Percentiles rank a stretch among this genome's conserved stretches.
Evolutionary conservation across 169 alveolate species (phyloP).

Genomic region (Eimeria maxima): DNA sequence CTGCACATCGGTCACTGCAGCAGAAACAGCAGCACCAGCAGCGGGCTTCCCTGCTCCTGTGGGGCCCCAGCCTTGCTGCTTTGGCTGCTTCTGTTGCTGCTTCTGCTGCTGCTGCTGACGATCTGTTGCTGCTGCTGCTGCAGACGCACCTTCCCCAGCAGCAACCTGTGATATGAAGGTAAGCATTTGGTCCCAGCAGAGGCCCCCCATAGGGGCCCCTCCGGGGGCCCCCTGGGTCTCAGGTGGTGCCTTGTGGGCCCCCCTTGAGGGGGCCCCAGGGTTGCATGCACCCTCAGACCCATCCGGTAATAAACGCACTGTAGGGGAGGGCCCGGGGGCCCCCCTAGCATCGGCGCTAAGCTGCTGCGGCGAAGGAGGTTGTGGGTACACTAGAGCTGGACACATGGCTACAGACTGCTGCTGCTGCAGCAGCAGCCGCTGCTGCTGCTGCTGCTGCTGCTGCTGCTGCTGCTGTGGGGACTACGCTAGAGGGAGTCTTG

Average conservation of each 20-base stretch:
- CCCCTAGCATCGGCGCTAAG: not conserved
- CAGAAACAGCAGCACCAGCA: slow-evolving; percentile 23
- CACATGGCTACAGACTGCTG: not conserved
- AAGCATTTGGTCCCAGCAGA: slow-evolving; percentile 48
- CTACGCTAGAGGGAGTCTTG: not conserved
- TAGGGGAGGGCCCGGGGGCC: too few species aligned
- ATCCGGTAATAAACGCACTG: too few species aligned
- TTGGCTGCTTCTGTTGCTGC: slow-evolving; percentile 24
- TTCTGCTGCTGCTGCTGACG: slow-evolving; percentile 16
- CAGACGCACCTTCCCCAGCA: not conserved
- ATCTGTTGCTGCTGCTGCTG: slow-evolving; percentile 17
- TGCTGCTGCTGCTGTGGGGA: not conserved
- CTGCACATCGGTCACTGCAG: not conserved
- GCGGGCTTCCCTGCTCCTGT: not conserved
- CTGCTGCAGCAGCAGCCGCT: not conserved
- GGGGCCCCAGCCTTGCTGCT: slow-evolving; percentile 9
- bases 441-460: slow-evolving; percentile 64
- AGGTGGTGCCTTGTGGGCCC: not conserved
- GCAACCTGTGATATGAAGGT: slow-evolving; percentile 43
- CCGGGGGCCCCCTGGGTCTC: not conserved
- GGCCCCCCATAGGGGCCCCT: slow-evolving; percentile 12
- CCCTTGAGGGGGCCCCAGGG: not conserved
- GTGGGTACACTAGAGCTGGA: slow-evolving; percentile 17
- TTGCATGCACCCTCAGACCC: too few species aligned
- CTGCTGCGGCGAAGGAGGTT: not conserved